Base-by-base conservation (phyloP, 345 rosid genomes). In the Bruguiera parviflora region DNA sequence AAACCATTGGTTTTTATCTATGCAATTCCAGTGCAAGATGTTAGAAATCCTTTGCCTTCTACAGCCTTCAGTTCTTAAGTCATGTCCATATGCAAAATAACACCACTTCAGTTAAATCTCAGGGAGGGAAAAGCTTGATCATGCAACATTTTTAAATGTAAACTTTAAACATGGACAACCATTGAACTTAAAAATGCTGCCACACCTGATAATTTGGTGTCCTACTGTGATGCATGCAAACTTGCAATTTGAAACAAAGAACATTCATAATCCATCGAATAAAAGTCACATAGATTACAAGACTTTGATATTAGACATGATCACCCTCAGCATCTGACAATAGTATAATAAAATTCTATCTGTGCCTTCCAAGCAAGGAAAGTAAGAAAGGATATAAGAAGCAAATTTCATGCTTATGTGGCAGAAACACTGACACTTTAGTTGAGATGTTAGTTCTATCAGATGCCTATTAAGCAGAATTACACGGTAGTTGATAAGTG, bases 401-500 rank as follows among this genome's bases (percentile, higher is more conserved):
- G 51, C 51, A 0, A 3, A 62, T 6, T 16, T 37, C 65, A 21
- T 37, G 6, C 5, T n/a, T 35, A 61, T 31, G 51, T 47, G 21
- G 65, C 49, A 43, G 49, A 43, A 11, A 43, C 16, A 13, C 49
- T 43, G 18, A 3, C 49, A 13, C 18, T 13, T 3, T 43, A 43
- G 18, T 43, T 43, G 18, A 43, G 49, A 43, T 13, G 49, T 18
- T 13, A 2, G 18, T 43, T 43, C 4, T 43, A 9, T 13, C 97
- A 78, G 94, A 85, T 73, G 96, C 92, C 98, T 93, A 74, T 60
- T 70, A 77, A 73, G 70, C 68, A 78, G 57, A 71, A 70, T 61
- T 49, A 66, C 43, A 52, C 39, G 71, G 19, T 53, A 68, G 19
- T 10, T 55, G 67, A 49, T 69, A 69, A 63, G 76, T 55, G 24